Evolutionary conservation across 192 early-diverging fungal genomes (phyloP).

Genomic region (Coemansia sp.): DNA sequence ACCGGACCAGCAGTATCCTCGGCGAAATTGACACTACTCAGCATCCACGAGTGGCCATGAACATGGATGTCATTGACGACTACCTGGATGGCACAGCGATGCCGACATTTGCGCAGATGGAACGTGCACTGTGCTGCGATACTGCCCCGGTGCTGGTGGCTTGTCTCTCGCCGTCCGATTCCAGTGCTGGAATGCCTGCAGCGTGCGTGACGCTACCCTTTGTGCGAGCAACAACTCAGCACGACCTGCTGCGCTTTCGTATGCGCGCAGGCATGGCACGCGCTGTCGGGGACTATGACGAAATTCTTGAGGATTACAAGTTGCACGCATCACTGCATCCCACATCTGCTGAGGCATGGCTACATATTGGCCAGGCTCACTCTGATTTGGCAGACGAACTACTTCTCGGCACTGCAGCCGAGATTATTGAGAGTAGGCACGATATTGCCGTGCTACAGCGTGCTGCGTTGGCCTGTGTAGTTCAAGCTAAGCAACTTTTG

Average conservation of each 20-base stretch:
- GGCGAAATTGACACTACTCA: constrained; percentile 28
- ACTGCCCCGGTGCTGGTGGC: background rate
- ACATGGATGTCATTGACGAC: constrained; percentile 42
- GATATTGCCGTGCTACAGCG: constrained; percentile 46
- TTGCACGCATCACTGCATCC: constrained; percentile 40
- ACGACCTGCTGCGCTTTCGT: constrained; percentile 37
- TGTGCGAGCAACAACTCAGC: constrained; percentile 43
- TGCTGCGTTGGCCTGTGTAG: constrained; percentile 32
- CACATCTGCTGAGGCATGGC: constrained; percentile 33
- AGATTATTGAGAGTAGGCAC: constrained; percentile 23
- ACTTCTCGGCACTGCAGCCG: constrained; percentile 42
- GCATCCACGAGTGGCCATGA: constrained; percentile 38
- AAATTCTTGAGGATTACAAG: constrained; percentile 50
- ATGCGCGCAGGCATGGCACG: constrained; percentile 46
- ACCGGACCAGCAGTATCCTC: constrained; percentile 20
- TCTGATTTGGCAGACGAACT: constrained; percentile 47
- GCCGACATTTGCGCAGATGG: constrained; percentile 39
- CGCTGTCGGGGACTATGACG: constrained; percentile 46
- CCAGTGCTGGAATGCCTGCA: background rate
- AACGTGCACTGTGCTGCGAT: constrained; percentile 6
- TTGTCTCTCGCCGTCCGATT: constrained; percentile 9
- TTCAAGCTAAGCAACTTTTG: constrained; percentile 36
- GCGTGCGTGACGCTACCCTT: constrained; percentile 35
- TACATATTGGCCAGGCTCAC: constrained; percentile 37
- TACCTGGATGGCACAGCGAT: constrained; percentile 46